Conservation (phyloP, 2,329 filamentous ascomycete genomes). For the Leptosphaerulina australis region DNA sequence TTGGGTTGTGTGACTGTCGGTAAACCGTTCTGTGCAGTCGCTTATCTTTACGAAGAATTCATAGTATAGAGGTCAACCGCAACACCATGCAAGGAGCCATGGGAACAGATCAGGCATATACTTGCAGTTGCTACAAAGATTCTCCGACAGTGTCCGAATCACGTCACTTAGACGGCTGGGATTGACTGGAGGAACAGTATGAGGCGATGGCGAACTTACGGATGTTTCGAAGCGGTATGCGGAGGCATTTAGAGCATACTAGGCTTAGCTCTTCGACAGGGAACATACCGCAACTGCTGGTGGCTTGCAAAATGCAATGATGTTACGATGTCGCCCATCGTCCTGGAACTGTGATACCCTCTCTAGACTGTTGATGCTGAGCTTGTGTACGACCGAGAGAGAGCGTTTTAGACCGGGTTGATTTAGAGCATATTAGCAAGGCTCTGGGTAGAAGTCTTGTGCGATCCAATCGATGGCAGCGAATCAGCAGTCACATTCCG, state of each 20-base stretch:
- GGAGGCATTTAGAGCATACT: neutral
- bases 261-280: neutral
- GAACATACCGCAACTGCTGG: neutral
- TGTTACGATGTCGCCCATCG: neutral
- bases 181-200: neutral
- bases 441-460: slow-evolving; percentile 31
- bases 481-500: slow-evolving; percentile 28
- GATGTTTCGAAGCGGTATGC: slow-evolving; percentile 6
- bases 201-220: neutral
- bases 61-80: slow-evolving; percentile 2
- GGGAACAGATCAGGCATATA: slow-evolving; percentile 8
- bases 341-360: neutral
- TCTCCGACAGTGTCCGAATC: neutral
- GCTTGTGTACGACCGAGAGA: neutral
- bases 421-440: slow-evolving; percentile 29
- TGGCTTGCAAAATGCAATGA: neutral
- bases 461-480: slow-evolving; percentile 24
- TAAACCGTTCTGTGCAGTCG: slow-evolving; percentile 22
- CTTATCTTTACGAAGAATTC: slow-evolving; percentile 11
- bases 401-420: slow-evolving; percentile 13
- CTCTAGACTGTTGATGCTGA: neutral
- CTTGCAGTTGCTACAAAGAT: slow-evolving; percentile 5
- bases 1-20: slow-evolving; percentile 42
- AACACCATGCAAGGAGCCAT: neutral
- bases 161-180: neutral